Conservation (phyloP, 2,329 filamentous ascomycete species). For the Stagonosporopsis vannaccii region DNA sequence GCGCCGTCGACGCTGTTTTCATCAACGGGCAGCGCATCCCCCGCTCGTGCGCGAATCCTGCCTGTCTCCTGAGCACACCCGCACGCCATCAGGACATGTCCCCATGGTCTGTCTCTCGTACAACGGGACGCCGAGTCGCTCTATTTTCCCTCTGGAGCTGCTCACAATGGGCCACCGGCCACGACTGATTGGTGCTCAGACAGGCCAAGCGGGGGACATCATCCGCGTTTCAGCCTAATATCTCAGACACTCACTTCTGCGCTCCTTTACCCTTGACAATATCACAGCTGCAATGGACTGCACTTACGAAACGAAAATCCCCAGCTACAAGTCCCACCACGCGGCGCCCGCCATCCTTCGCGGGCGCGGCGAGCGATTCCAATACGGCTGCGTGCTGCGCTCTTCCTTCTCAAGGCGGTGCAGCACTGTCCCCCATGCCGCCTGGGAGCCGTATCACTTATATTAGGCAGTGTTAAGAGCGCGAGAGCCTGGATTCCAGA, state of each 20-base stretch:
- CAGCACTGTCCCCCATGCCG: constrained; percentile 9
- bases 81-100: neutral
- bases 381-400: no score
- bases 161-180: no score
- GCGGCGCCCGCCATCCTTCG: no score
- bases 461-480: constrained; percentile 4
- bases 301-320: constrained; percentile 3
- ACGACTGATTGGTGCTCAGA: no score
- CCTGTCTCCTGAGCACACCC: neutral
- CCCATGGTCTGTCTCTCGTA: neutral
- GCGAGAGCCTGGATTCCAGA: constrained; percentile 2
- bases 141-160: no score
- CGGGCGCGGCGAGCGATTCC: no score
- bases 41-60: neutral
- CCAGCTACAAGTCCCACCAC: no score
- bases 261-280: constrained; percentile 23
- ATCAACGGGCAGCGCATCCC: neutral
- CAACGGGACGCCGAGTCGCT: no score
- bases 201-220: neutral
- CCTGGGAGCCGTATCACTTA: constrained; percentile 3
- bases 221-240: constrained; percentile 34
- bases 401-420: no score
- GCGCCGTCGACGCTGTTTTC: neutral
- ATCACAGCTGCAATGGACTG: constrained; percentile 2
- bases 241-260: constrained; percentile 31